Evolutionary conservation across 1,284 basidiomycete genomes (phyloP).

Genomic region (Garcileccinum viscosum): DNA sequence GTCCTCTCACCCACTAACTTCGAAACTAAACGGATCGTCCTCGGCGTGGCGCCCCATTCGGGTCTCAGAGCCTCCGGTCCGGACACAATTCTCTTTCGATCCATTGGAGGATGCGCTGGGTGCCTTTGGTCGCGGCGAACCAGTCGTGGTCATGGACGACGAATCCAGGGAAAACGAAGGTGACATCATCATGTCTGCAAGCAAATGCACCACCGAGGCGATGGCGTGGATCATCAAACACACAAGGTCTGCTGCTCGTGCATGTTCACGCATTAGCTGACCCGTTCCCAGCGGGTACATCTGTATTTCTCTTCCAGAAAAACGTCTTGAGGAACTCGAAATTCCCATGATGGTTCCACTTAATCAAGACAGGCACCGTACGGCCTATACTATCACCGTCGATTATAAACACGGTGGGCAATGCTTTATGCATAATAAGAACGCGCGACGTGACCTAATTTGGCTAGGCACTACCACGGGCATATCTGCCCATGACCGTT

Average conservation of each 20-base stretch:
- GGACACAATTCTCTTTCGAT: slow-evolving; percentile 63
- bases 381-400: slow-evolving; percentile 97
- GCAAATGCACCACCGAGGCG: slow-evolving; percentile 86
- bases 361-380: slow-evolving; percentile 91
- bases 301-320: slow-evolving; percentile 84
- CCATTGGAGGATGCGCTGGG: slow-evolving; percentile 80
- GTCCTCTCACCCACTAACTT: neutral
- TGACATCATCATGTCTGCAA: slow-evolving; percentile 87
- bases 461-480: slow-evolving; percentile 87
- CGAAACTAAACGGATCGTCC: slow-evolving; percentile 24
- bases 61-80: slow-evolving; percentile 10
- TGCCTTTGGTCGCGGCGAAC: slow-evolving; percentile 84
- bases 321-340: slow-evolving; percentile 80
- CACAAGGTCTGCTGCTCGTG: slow-evolving; percentile 71
- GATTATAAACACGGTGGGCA: slow-evolving; percentile 85
- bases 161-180: slow-evolving; percentile 94
- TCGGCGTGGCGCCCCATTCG: slow-evolving; percentile 29
- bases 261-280: slow-evolving; percentile 9
- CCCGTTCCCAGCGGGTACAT: slow-evolving; percentile 82
- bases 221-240: slow-evolving; percentile 99
- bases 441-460: neutral
- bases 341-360: slow-evolving; percentile 94
- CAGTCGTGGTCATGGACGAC: slow-evolving; percentile 96
- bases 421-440: neutral
- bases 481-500: slow-evolving; percentile 95